A percentile compares a stretch with the other conserved stretches of the same genome.
Conservation (phyloP, 2,329 filamentous ascomycete genomes). For the Aureobasidium sp. region DNA sequence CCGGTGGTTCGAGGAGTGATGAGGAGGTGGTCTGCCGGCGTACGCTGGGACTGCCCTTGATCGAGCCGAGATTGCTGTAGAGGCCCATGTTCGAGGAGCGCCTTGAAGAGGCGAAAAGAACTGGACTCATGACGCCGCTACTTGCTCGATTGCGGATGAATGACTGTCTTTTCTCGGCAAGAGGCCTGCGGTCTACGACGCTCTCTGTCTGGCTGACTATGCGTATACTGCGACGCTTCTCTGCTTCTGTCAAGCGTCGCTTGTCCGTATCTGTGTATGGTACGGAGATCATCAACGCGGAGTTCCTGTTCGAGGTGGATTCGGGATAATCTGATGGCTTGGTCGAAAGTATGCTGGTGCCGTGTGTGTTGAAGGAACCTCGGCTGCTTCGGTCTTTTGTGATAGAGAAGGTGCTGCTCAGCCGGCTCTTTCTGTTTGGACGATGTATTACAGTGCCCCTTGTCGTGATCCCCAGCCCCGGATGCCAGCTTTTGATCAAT, state of each 20-base stretch:
- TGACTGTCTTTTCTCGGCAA: conserved; percentile 36
- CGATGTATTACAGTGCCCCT: conserved; percentile 24
- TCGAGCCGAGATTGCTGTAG: background rate
- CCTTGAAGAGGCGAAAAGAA: conserved; percentile 31
- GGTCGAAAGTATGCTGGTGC: conserved; percentile 35
- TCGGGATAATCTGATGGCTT: conserved; percentile 32
- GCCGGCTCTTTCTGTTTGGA: conserved; percentile 22
- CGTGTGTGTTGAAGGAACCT: conserved; percentile 32
- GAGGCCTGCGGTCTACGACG: conserved; percentile 30
- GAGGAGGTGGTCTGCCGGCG: conserved; percentile 21
- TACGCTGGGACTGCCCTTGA: background rate
- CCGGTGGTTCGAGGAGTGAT: conserved; percentile 26
- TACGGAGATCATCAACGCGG: conserved; percentile 20
- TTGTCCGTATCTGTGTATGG: background rate
- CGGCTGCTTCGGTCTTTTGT: conserved; percentile 29
- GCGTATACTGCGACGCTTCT: conserved; percentile 35
- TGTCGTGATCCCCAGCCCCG: background rate
- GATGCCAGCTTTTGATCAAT: conserved; percentile 19
- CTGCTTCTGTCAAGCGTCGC: conserved; percentile 23
- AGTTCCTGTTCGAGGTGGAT: conserved; percentile 24
- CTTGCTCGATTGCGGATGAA: conserved; percentile 37
- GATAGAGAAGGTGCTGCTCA: conserved; percentile 23
- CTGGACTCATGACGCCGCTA: conserved; percentile 29
- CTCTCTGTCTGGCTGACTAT: conserved; percentile 33
- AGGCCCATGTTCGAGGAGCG: conserved; percentile 4